Evolutionary conservation across 768 basidiomycete genomes (phyloP), one percentile per base, ranked within the genome.

Genomic region (Lactarius trivialis): DNA sequence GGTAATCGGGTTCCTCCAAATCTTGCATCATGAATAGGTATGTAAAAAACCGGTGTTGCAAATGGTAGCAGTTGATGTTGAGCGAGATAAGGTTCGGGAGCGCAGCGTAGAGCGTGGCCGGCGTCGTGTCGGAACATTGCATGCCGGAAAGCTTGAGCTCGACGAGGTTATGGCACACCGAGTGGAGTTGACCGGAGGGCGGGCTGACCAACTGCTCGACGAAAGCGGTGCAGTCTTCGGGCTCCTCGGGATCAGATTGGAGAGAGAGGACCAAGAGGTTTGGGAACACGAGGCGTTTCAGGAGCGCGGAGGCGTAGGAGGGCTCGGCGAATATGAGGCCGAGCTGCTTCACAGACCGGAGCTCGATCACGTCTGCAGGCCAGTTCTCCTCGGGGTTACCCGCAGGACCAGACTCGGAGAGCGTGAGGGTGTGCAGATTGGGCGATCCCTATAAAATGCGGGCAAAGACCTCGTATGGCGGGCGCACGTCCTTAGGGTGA

Each of bases 401-500:
- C n/a, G n/a, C n/a, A n/a, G n/a, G n/a, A n/a, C n/a, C n/a, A n/a
- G n/a, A n/a, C n/a, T n/a, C n/a, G n/a, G n/a, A n/a, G n/a, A n/a
- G n/a, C n/a, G n/a, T n/a, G n/a, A n/a, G n/a, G n/a, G n/a, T n/a
- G n/a, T n/a, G n/a, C n/a, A n/a, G n/a, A n/a, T 80, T 73, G 3
- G 87, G 81, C 4, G 84, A 85, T 26, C 72, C 67, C 12, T 73
- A 70, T 41, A 91, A 69, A 21, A 88, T 82, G 33, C 77, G 69
- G 32, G 72, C 68, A 65, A 89, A 85, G 15, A 79, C 76, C 11
- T 68, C 61, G 72, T 79, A 87, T 4, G 79, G 76, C 2, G 87
- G 89, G 14, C 86, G 82, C 15, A 85, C 85, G 68, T 86, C 82
- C 30, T 78, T 75, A 7, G 79, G 71, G 67, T 88, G 87, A 73